Evolutionary conservation across 257 asterid genomes (phyloP), one percentile per base, ranked within the genome.

Genomic region (Lithospermum erythrorhizon): DNA sequence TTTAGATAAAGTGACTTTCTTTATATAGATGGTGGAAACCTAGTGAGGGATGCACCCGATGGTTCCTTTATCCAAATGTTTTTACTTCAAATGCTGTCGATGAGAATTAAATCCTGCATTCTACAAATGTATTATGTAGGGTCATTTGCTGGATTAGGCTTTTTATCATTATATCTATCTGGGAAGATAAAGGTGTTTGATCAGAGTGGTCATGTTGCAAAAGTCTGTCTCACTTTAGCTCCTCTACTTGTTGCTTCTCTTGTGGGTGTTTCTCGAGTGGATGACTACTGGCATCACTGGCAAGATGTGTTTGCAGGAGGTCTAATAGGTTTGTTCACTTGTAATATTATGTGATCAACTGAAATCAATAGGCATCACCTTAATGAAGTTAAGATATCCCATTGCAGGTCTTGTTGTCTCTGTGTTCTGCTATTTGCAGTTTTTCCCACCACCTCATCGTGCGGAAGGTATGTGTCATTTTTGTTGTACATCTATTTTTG

Each of bases 231-330:
- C 56, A 81, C 82, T 67, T 57, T 84, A 66, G 72, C 81, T 62
- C 95, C 97, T 19, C 78, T 86, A 56, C 83, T 82, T 30, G 71
- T 69, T 61, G 87, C 94, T 21, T 70, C 78, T 63, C 74, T 86
- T 16, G 75, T 89, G 59, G 97, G 79, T 65, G 65, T 89, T 61
- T 89, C 95, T 51, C 81, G 89, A 47, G 89, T 89, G 70, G 89
- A 86, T 70, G 95, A 89, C 71, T 89, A 86, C 65, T 37, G 89
- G 81, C 97, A 89, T 70, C 97, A 89, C 73, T 89, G 95, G 97
- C 84, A 82, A 81, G 97, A 89, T 70, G 95, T 89, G 61, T 82
- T 84, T 65, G 84, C 81, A 0, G 97, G 97, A 73, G 94, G 91
- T 62, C 71, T 89, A 49, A 66, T 84, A 77, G 97, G 97, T 89